Evolutionary conservation across 257 asterid genomes (phyloP), one percentile per base, ranked within the genome.

Genomic region (Lavandula angustifolia): DNA sequence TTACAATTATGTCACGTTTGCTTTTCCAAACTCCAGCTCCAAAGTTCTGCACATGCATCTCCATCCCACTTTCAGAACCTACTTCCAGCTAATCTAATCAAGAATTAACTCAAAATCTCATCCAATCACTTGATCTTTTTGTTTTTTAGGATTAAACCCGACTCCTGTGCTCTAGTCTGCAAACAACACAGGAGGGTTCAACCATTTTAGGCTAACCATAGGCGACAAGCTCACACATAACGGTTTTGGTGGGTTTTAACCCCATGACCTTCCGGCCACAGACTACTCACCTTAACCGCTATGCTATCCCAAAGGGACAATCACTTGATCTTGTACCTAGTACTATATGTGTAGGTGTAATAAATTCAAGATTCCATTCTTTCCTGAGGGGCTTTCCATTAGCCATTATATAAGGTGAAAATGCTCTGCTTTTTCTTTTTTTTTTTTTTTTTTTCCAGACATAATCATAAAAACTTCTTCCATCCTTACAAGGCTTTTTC

Each of bases 1-100:
- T 66, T 71, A 68, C 78, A 70, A 52, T 61, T 68, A 65, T 49
- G 64, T 73, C 66, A 68, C 77, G 51, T 76, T 66, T 64, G 62
- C 81, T 72, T 80, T 74, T 64, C 62, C 69, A 38, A 67, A 40
- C 72, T 81, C 86, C 86, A 81, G 77, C 81, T 75, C 76, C 71
- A 81, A 78, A 77, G 80, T 54, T 67, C 11, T 14, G 29, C 76
- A 56, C 52, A 69, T 57, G 50, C 42, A 27, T 9, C 69, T 49
- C 40, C 42, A 7, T 8, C 54, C 31, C 37, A 18, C 37, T 66
- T 73, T 50, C 7, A 27, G 73, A 68, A 73, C 47, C 79, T 69
- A 38, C 54, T 54, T 27, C 10, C 7, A 54, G n/a, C 29, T 50
- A 17, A 37, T 65, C 61, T 17, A 43, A 18, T 4, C 43, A 54